Percentiles rank a stretch among this genome's conserved stretches.
Conservation (phyloP, 192 early-diverging fungal genomes). For the Jimgerdemannia flammicorona region DNA sequence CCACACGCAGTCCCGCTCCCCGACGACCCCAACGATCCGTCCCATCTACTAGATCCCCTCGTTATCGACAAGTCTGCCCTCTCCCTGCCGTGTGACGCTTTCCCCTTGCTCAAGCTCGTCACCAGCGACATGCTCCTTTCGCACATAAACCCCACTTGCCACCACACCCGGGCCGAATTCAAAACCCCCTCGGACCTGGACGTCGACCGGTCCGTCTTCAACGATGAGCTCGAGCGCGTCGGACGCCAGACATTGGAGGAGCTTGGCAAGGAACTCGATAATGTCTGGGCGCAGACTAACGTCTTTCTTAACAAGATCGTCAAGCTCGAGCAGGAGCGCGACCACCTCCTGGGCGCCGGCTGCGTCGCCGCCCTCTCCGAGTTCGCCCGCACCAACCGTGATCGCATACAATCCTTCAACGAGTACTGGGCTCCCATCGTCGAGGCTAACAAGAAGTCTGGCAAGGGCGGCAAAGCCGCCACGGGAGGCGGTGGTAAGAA, state of each 20-base stretch:
- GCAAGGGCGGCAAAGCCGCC: conserved; percentile 20
- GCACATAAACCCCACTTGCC: conserved; percentile 69
- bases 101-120: conserved; percentile 64
- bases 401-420: conserved; percentile 33
- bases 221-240: conserved; percentile 56
- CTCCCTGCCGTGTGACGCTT: conserved; percentile 55
- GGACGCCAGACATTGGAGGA: conserved; percentile 49
- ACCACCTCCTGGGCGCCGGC: conserved; percentile 19
- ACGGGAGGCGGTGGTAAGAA: conserved; percentile 5
- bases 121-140: conserved; percentile 58
- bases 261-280: conserved; percentile 55
- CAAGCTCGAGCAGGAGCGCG: conserved; percentile 12
- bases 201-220: conserved; percentile 61
- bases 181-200: conserved; percentile 69
- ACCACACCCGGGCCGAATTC: conserved; percentile 62
- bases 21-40: conserved; percentile 58
- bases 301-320: conserved; percentile 19
- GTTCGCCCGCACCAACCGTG: conserved; percentile 18
- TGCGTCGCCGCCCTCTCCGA: conserved; percentile 14
- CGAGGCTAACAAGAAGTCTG: conserved; percentile 37
- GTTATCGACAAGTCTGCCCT: conserved; percentile 63
- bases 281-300: conserved; percentile 60
- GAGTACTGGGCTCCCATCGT: conserved; percentile 49
- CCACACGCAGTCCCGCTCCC: conserved; percentile 30
- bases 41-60: conserved; percentile 64